Evolutionary conservation across 176 grass and related monocot genomes (phyloP), one percentile per base, ranked within the genome.

Genomic region (Tillandsia fasciculata): DNA sequence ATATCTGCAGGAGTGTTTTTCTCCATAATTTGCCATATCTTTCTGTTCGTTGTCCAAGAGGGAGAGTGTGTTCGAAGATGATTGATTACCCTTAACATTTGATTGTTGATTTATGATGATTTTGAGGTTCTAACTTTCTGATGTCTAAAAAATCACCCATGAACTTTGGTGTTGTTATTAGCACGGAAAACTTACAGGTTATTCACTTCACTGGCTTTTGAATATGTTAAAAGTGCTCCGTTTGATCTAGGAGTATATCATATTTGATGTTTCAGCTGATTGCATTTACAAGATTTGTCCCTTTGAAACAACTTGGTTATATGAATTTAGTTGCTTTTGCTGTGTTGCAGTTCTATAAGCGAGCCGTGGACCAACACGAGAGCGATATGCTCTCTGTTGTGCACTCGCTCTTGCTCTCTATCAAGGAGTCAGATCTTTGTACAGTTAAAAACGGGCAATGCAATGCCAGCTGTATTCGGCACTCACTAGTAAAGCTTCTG

Each of bases 401-500:
- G 56, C 86, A 92, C 49, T 91, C 92, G 0, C 79, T 87, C 22
- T 52, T 92, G 14, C 70, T 92, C 63, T 92, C 89, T 11, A 79
- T 92, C 65, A 80, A 81, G 51, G 88, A 92, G 47, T 75, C 67
- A 0, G 89, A 87, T 53, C 83, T 92, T 71, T 81, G 70, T 63
- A 18, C 50, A 64, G 83, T 87, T 52, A 83, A 66, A 50, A 79
- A 56, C 53, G 88, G 76, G 11, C 86, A 85, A 75, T 96, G 93
- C 15, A 83, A 88, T 53, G 66, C 79, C 52, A 85, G 79, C 23
- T 96, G 89, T 74, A 88, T 96, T 63, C 81, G 86, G 7, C 78
- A 83, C 78, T 82, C 83, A 11, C 79, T 92, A 4, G 89, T 82
- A 12, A 90, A 85, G 63, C 86, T 90, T 71, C 73, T 96, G 72